Percentiles rank a stretch among this genome's conserved stretches.
Conservation (phyloP, 495 filamentous ascomycete genomes). For the Penicillium alfredii region DNA sequence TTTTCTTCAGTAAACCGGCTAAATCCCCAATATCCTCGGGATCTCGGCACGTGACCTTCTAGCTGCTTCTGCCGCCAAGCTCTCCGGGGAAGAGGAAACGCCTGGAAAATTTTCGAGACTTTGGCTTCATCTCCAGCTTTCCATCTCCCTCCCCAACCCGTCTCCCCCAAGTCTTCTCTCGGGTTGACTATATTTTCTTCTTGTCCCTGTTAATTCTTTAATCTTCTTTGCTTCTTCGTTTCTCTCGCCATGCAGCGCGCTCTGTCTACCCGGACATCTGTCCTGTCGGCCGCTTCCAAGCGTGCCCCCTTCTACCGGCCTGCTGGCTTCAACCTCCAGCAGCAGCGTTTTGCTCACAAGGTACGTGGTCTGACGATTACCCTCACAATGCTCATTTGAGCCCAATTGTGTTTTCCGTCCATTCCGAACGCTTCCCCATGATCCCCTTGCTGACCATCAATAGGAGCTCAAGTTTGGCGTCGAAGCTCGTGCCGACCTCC, state of each 20-base stretch:
- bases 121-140: slow-evolving; percentile 40
- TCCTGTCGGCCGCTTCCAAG: slow-evolving; percentile 63
- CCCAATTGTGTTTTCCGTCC: slow-evolving; percentile 12
- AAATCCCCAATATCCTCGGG: slow-evolving; percentile 29
- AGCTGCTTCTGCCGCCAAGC: slow-evolving; percentile 44
- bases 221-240: slow-evolving; percentile 22
- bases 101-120: slow-evolving; percentile 49
- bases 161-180: slow-evolving; percentile 16
- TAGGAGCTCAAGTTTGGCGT: slow-evolving; percentile 98
- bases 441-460: slow-evolving; percentile 20
- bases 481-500: slow-evolving; percentile 80
- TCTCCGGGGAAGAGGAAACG: slow-evolving; percentile 42
- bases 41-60: slow-evolving; percentile 42
- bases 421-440: slow-evolving; percentile 12
- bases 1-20: slow-evolving; percentile 20
- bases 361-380: slow-evolving; percentile 40
- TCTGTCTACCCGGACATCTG: slow-evolving; percentile 60
- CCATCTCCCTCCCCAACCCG: slow-evolving; percentile 20
- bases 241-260: slow-evolving; percentile 64
- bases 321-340: slow-evolving; percentile 61
- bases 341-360: slow-evolving; percentile 93
- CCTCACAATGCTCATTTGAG: slow-evolving; percentile 5
- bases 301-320: slow-evolving; percentile 42
- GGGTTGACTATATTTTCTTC: slow-evolving; percentile 20
- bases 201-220: slow-evolving; percentile 20